A percentile compares a stretch with the other conserved stretches of the same genome.
These are phyloP conservation scores for Hylodesmum podocarpum DNA, from an alignment of 306 rosid genomes.

Conservation along the genomic window DNA sequence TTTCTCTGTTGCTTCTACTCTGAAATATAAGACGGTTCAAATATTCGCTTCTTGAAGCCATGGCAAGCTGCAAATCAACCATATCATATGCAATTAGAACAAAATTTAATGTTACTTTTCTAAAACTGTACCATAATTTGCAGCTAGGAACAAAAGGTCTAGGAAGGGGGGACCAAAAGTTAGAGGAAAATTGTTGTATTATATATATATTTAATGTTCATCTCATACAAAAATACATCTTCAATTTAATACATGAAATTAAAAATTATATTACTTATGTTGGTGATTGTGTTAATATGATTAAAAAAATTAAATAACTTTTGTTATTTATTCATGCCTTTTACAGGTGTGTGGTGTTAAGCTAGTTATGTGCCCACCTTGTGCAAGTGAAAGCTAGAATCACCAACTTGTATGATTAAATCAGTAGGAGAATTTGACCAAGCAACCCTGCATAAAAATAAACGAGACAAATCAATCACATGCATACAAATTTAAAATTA, in stretches of 20 bases:
- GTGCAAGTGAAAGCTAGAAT: constrained; percentile 73
- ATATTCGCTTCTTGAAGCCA: constrained; percentile 78
- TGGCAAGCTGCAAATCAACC: constrained; percentile 55
- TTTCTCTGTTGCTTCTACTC: constrained; percentile 37
- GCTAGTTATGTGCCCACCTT: constrained; percentile 48
- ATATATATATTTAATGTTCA: no score
- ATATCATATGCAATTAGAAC: neutral
- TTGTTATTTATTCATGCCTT: neutral
- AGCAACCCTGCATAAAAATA: constrained; percentile 56
- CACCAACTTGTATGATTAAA: constrained; percentile 67
- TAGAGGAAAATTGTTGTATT: no score
- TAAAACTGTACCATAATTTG: neutral
- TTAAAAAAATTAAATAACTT: no score
- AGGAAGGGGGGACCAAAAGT: no score
- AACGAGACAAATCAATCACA: neutral
- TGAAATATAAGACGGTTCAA: constrained; percentile 67
- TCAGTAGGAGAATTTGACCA: constrained; percentile 43
- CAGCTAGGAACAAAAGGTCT: no score
- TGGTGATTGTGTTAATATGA: no score
- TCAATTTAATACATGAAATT: no score
- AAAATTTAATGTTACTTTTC: neutral
- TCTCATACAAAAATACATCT: no score
- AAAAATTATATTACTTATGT: no score
- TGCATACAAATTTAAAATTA: neutral
- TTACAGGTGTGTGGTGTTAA: neutral